Evolutionary conservation across 2,329 filamentous ascomycete genomes (phyloP).

Genomic region (Ilyonectria robusta): DNA sequence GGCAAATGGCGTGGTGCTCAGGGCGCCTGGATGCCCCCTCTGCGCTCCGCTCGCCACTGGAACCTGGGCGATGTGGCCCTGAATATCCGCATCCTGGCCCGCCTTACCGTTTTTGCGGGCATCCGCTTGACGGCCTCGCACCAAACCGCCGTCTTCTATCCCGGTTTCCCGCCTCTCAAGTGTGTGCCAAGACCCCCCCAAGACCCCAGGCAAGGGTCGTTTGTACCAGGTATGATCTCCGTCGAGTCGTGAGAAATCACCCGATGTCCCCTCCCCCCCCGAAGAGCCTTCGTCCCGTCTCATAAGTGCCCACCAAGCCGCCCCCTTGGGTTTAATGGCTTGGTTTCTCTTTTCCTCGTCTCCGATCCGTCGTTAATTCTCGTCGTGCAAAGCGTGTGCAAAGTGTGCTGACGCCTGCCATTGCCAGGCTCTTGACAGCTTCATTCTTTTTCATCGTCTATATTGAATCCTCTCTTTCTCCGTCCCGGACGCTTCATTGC

Average conservation of each 20-base stretch:
- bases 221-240: conserved; percentile 31
- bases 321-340: neutral
- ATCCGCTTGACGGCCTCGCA: neutral
- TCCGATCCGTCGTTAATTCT: conserved; percentile 42
- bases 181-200: conserved; percentile 15
- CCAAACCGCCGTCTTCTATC: neutral
- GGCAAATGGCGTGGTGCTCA: neutral
- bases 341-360: conserved; percentile 24
- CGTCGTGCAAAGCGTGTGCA: neutral
- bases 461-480: conserved; percentile 42
- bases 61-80: neutral
- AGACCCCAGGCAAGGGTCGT: conserved; percentile 9
- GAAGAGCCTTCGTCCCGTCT: conserved; percentile 16
- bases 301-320: conserved; percentile 18
- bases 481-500: conserved; percentile 26
- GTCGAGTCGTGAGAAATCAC: conserved; percentile 27
- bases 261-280: conserved; percentile 30
- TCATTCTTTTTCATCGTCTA: conserved; percentile 45
- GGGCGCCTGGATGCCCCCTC: neutral
- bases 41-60: neutral
- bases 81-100: conserved; percentile 2
- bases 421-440: conserved; percentile 44
- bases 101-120: conserved; percentile 7
- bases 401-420: conserved; percentile 9
- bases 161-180: neutral